Evolutionary conservation across 805 yeast species (phyloP).

Genomic region (Zygosaccharomyces rouxii): DNA sequence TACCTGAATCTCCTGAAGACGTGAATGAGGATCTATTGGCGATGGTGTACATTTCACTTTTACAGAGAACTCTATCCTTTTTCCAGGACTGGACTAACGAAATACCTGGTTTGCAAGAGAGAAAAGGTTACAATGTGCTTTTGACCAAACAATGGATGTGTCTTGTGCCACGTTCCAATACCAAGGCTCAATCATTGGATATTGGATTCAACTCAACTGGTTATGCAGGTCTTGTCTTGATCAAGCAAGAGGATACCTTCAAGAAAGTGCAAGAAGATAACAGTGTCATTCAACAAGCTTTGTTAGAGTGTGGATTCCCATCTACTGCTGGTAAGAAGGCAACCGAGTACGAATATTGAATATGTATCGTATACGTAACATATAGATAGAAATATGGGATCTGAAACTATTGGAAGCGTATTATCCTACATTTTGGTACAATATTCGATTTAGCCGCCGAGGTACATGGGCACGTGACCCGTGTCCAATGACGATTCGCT

Average conservation of each 20-base stretch:
- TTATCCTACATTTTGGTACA: no score
- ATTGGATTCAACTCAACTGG: slow-evolving; percentile 77
- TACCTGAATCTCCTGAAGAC: slow-evolving; percentile 44
- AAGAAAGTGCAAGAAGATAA: slow-evolving; percentile 46
- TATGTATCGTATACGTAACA: neutral
- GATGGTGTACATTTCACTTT: slow-evolving; percentile 62
- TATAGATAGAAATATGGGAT: neutral
- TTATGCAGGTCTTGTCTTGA: slow-evolving; percentile 69
- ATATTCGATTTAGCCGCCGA: neutral
- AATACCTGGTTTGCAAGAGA: slow-evolving; percentile 25
- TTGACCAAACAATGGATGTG: slow-evolving; percentile 82
- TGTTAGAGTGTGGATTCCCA: slow-evolving; percentile 64
- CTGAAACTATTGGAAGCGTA: no score
- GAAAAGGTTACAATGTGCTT: slow-evolving; percentile 71
- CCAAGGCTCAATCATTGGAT: slow-evolving; percentile 45
- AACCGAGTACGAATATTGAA: slow-evolving; percentile 61
- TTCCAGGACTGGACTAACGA: slow-evolving; percentile 47
- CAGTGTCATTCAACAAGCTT: slow-evolving; percentile 43
- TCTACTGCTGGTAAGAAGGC: slow-evolving; percentile 51
- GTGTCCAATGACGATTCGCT: slow-evolving; percentile 4
- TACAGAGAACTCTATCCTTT: slow-evolving; percentile 67
- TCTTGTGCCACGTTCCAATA: slow-evolving; percentile 73
- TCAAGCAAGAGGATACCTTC: slow-evolving; percentile 58
- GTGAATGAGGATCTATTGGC: slow-evolving; percentile 57
- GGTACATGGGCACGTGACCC: slow-evolving; percentile 1